Evolutionary conservation across 441 rosid species (phyloP), one percentile per base, ranked within the genome.

Genomic region (Brassica balearica): DNA sequence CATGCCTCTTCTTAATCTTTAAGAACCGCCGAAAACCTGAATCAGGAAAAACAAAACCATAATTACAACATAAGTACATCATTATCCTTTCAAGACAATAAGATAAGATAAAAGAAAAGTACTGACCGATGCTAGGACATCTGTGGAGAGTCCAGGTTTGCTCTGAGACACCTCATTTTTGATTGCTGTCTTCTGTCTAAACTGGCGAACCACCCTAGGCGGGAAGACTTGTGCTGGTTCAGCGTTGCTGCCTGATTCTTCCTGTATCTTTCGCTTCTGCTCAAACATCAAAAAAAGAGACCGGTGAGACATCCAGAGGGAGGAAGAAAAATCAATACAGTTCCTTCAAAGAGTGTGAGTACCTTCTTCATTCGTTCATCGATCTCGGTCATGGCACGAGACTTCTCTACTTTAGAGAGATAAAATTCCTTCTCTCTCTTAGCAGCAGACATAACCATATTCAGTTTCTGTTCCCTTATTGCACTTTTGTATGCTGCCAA

Each of bases 301-400:
- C 29, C 43, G 27, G 25, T 19, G 68, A 56, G 55, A 63, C 10
- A 6, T 36, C 29, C 71, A 64, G 22, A 69, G 43, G 15, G 3
- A 56, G 66, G 17, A n/a, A 10, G 23, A 53, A 7, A 38, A 25
- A 22, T 36, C 38, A 41, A 62, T 27, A 38, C 36, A 65, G 23
- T 34, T 43, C 43, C 14, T 58, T 58, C 11, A 25, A 32, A 20
- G 43, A 3, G 43, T 23, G 68, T 15, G n/a, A 73, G 79, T 79
- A 93, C 98, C 99, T 96, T 94, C 87, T 87, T 87, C 76, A 89
- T 71, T 67, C 95, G 87, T 81, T 88, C 97, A 75, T 93, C 97
- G 51, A 92, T 93, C 56, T 91, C 84, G 25, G 71, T 87, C 86
- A 85, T 72, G 36, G 94, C 97, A 64, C 84, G 90, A 1, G 97